A percentile compares a stretch with the other conserved stretches of the same genome.
Evolutionary conservation across 148 eudicot genomes (phyloP).

Genomic region (Amaranthus palmeri): DNA sequence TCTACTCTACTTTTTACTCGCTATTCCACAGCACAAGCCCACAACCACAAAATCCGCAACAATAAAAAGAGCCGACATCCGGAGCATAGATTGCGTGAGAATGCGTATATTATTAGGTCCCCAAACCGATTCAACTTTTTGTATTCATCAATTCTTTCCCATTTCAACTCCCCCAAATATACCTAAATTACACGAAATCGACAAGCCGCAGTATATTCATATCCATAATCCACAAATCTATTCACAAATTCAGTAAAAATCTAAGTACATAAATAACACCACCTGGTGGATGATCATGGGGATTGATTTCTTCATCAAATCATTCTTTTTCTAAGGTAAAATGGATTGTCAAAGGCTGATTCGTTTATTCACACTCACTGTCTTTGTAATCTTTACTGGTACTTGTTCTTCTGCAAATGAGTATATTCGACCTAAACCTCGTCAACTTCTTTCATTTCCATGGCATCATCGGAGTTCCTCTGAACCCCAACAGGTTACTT

Average conservation of each 20-base stretch:
- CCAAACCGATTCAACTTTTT: neutral
- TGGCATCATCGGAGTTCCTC: constrained; percentile 39
- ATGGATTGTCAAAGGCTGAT: constrained; percentile 16
- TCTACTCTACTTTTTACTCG: no score
- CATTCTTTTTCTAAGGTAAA: neutral
- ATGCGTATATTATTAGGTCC: neutral
- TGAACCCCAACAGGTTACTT: constrained; percentile 64
- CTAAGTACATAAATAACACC: no score
- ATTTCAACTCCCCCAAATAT: neutral
- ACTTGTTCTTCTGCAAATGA: constrained; percentile 20
- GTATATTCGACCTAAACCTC: constrained; percentile 68
- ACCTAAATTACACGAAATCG: neutral
- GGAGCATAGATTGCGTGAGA: neutral
- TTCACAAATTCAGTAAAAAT: neutral
- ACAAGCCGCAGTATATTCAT: neutral
- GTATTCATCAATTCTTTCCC: neutral
- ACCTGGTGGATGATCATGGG: neutral
- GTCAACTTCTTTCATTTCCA: constrained; percentile 50
- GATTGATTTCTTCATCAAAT: neutral
- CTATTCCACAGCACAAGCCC: no score
- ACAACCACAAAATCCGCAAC: no score
- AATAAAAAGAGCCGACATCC: no score
- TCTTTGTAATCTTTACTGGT: constrained; percentile 17
- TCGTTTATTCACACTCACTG: neutral
- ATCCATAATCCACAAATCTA: neutral